These are phyloP conservation scores for Musa beccarii DNA, from an alignment of 176 grass and related monocot species.

Conservation along the genomic window DNA sequence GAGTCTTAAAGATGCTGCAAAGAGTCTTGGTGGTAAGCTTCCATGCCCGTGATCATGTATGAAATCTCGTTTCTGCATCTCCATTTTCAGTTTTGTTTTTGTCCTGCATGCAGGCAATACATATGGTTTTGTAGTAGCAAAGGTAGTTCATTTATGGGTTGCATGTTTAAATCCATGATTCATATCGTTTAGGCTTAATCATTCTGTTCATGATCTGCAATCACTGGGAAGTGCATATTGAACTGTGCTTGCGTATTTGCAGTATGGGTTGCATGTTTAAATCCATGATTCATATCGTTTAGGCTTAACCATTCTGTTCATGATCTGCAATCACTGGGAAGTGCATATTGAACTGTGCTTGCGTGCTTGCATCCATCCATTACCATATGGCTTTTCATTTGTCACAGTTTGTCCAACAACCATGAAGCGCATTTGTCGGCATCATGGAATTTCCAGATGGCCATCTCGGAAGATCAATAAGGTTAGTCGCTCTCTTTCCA, in stretches of 20 bases:
- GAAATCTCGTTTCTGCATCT: background rate
- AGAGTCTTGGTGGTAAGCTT: conserved; percentile 24
- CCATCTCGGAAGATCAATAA: conserved; percentile 27
- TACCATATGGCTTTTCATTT: background rate
- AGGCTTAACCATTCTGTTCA: background rate
- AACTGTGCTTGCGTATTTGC: background rate
- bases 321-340: background rate
- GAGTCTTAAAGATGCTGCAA: conserved; percentile 28
- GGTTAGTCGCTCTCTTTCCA: conserved; percentile 25
- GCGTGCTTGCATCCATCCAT: background rate
- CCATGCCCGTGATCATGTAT: background rate
- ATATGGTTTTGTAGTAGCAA: background rate
- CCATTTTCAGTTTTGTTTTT: background rate
- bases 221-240: background rate
- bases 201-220: background rate
- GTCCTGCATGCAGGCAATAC: background rate
- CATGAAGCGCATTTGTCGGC: conserved; percentile 24
- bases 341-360: background rate
- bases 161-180: too few relatives aligned
- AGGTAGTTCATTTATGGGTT: background rate
- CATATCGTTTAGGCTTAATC: background rate
- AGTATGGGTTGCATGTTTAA: too few relatives aligned
- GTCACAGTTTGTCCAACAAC: conserved; percentile 25
- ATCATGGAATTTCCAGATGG: conserved; percentile 27
- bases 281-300: background rate